Evolutionary conservation across 768 basidiomycete species (phyloP).

Genomic region (Naganishia randhawae): DNA sequence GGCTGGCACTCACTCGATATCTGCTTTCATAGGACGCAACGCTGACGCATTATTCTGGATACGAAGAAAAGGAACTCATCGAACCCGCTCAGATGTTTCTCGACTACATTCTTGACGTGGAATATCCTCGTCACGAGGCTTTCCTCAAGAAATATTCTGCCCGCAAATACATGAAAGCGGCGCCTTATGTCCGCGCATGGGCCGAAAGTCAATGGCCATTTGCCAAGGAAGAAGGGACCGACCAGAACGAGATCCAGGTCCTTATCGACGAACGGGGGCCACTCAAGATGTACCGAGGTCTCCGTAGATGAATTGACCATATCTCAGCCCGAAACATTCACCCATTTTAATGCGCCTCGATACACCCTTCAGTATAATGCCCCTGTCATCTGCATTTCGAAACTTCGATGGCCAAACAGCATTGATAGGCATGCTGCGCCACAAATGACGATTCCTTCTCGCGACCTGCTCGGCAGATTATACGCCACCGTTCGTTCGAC

Average conservation of each 20-base stretch:
- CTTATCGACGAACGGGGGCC: constrained; percentile 10
- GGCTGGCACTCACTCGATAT: background rate
- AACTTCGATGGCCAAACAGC: background rate
- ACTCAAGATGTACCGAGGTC: constrained; percentile 18
- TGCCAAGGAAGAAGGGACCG: constrained; percentile 12
- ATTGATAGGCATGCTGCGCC: background rate
- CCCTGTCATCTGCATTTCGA: background rate
- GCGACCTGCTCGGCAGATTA: too few relatives aligned
- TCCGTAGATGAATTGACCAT: background rate
- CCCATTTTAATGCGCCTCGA: background rate
- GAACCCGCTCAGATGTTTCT: constrained; percentile 82
- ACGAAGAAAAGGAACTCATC: constrained; percentile 71
- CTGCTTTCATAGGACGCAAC: constrained; percentile 63
- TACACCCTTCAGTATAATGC: background rate
- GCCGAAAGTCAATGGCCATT: constrained; percentile 53
- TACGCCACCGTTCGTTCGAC: too few relatives aligned
- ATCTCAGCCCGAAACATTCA: background rate
- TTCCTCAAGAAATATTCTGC: constrained; percentile 85
- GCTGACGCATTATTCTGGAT: constrained; percentile 80
- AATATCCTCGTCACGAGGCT: constrained; percentile 61
- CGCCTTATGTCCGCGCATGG: constrained; percentile 80
- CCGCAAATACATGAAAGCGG: constrained; percentile 75
- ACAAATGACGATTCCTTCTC: background rate
- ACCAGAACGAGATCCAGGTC: background rate
- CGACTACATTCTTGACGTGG: constrained; percentile 66